Evolutionary conservation across 441 rosid species (phyloP).

Genomic region (Erodium trifolium): DNA sequence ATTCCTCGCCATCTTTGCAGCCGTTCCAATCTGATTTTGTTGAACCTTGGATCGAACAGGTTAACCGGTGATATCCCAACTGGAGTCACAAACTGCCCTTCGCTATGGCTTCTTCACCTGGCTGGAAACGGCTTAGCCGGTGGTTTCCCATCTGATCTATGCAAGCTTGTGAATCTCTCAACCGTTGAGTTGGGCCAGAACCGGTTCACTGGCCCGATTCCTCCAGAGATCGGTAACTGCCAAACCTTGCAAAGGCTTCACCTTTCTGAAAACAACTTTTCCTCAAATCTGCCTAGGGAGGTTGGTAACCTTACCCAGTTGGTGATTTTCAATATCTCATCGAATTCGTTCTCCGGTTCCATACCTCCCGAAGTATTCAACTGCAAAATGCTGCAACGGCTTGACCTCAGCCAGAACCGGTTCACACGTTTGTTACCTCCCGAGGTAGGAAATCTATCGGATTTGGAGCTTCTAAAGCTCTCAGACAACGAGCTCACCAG

Average conservation of each 20-base stretch:
- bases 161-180: slow-evolving; percentile 71
- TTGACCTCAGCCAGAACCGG: slow-evolving; percentile 70
- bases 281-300: slow-evolving; percentile 56
- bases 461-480: slow-evolving; percentile 73
- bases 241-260: slow-evolving; percentile 77
- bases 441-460: slow-evolving; percentile 67
- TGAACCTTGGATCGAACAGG: slow-evolving; percentile 64
- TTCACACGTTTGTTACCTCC: slow-evolving; percentile 54
- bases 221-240: slow-evolving; percentile 58
- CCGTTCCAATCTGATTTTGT: slow-evolving; percentile 49
- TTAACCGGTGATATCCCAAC: slow-evolving; percentile 62
- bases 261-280: slow-evolving; percentile 65
- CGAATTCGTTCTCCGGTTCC: slow-evolving; percentile 57
- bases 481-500: slow-evolving; percentile 76
- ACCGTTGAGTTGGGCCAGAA: slow-evolving; percentile 81
- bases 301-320: slow-evolving; percentile 65
- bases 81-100: slow-evolving; percentile 52
- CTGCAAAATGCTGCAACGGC: slow-evolving; percentile 88
- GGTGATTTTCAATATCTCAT: slow-evolving; percentile 78
- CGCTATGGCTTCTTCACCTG: slow-evolving; percentile 67
- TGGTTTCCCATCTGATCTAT: slow-evolving; percentile 71
- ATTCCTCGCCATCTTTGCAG: slow-evolving; percentile 74
- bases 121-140: slow-evolving; percentile 67
- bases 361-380: slow-evolving; percentile 58
- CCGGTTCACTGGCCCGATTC: slow-evolving; percentile 69